phyloP scores from a whole-genome alignment of 176 grass and related monocot species.

The Hordeum vulgare region MorexV3_pseudomolecules_assembly NC_058522.1:574342641-574343140 shows the following conservation, averaged over 20 bases:
- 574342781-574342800: background rate
- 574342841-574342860: background rate
- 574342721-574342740: background rate
- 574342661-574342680: background rate
- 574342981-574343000: background rate
- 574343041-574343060: background rate
- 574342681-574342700: background rate
- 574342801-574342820: background rate
- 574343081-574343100: background rate
- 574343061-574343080: background rate
- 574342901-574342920: background rate
- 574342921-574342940: background rate
- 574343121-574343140: background rate
- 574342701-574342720: background rate
- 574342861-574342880: background rate
- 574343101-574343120: background rate
- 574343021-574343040: background rate
- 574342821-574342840: background rate
- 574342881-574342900: background rate
- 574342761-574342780: background rate
- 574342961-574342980: background rate
- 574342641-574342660: background rate
- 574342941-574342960: conserved; percentile 4
- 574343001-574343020: background rate
- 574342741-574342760: background rate